Conservation (phyloP, 2,329 filamentous ascomycete genomes). For the Botrytis squamosa region DNA sequence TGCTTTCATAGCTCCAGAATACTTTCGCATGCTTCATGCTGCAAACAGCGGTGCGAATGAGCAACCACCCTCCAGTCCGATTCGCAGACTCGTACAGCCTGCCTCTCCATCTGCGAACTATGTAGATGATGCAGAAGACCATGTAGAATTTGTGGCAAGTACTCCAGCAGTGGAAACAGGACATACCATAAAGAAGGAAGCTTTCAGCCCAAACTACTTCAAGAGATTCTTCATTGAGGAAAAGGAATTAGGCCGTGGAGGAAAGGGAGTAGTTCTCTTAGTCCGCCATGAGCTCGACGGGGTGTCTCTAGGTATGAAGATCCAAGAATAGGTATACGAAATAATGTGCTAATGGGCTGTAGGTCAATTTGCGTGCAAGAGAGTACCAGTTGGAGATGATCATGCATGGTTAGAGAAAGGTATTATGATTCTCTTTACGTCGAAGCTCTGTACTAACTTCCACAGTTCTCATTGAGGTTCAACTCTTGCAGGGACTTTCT, state of each 20-base stretch:
- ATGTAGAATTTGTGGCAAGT: conserved; percentile 53
- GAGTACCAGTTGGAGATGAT: conserved; percentile 92
- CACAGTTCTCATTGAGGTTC: conserved; percentile 80
- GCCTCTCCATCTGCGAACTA: conserved; percentile 33
- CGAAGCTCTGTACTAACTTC: conserved; percentile 23
- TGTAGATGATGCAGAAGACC: conserved; percentile 29
- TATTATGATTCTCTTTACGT: conserved; percentile 1
- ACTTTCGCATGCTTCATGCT: conserved; percentile 88
- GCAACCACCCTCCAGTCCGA: conserved; percentile 50
- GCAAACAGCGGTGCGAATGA: conserved; percentile 48
- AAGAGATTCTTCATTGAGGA: conserved; percentile 90
- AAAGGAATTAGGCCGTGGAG: conserved; percentile 79
- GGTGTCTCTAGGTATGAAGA: conserved; percentile 62
- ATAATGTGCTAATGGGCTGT: conserved; percentile 24
- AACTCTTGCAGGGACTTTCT: conserved; percentile 84
- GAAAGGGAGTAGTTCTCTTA: conserved; percentile 92
- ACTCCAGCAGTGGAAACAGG: conserved; percentile 45
- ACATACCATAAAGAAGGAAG: conserved; percentile 77
- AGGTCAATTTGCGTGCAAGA: conserved; percentile 89
- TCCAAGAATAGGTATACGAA: background rate
- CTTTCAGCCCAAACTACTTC: conserved; percentile 93
- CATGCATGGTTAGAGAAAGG: conserved; percentile 90
- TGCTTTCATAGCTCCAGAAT: conserved; percentile 82
- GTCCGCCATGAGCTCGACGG: conserved; percentile 90
- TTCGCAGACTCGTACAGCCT: conserved; percentile 47